Conservation (phyloP, 495 filamentous ascomycete species). For the Cercophora newfieldiana region DNA sequence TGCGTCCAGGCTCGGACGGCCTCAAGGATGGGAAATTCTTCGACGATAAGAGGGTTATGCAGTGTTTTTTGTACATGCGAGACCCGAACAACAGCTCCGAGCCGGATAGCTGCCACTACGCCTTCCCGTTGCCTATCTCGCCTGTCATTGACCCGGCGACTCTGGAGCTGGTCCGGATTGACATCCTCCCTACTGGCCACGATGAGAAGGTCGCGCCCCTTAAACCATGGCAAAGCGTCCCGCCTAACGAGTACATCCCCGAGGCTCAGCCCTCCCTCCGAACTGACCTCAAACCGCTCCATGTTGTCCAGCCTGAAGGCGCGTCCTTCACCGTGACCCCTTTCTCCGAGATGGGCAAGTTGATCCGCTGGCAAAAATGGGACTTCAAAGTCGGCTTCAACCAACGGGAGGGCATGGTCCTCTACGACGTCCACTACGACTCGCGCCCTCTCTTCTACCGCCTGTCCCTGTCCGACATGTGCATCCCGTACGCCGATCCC, state of each 20-base stretch:
- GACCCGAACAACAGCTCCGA: slow-evolving; percentile 48
- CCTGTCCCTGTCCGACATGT: slow-evolving; percentile 70
- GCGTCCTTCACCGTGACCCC: slow-evolving; percentile 59
- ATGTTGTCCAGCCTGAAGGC: slow-evolving; percentile 73
- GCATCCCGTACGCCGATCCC: slow-evolving; percentile 73
- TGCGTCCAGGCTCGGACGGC: slow-evolving; percentile 55
- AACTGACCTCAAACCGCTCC: slow-evolving; percentile 69
- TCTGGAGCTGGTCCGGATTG: slow-evolving; percentile 62
- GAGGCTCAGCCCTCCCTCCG: slow-evolving; percentile 62
- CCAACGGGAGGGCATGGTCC: slow-evolving; percentile 61
- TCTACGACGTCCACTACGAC: slow-evolving; percentile 68
- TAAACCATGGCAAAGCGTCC: slow-evolving; percentile 20
- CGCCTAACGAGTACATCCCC: slow-evolving; percentile 71
- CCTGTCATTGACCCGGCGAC: slow-evolving; percentile 66
- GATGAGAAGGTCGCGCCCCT: slow-evolving; percentile 48
- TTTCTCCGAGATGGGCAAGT: slow-evolving; percentile 37
- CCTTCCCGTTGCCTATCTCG: slow-evolving; percentile 73
- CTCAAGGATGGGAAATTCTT: slow-evolving; percentile 55
- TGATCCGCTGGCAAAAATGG: slow-evolving; percentile 65
- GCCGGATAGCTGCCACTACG: slow-evolving; percentile 74
- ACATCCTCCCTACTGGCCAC: slow-evolving; percentile 61
- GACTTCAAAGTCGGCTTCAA: slow-evolving; percentile 68
- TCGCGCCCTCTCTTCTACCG: slow-evolving; percentile 63
- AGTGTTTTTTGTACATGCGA: slow-evolving; percentile 67
- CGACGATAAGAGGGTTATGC: slow-evolving; percentile 52